These are phyloP conservation scores for Nothopassalora personata DNA, from an alignment of 2,329 filamentous ascomycete species.

Conservation along the genomic window DNA sequence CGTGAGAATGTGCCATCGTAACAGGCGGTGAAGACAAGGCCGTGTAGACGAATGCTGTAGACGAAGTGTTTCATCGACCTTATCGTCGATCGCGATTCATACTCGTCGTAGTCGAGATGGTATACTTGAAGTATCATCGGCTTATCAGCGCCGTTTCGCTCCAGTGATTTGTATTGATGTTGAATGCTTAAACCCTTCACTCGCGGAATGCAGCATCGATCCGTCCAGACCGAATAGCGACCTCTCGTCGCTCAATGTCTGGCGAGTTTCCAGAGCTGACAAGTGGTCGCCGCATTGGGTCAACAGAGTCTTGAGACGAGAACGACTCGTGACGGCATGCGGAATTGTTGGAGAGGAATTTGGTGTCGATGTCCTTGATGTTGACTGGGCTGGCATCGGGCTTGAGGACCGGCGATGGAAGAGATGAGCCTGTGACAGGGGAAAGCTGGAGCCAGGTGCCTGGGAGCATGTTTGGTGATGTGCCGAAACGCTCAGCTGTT, in stretches of 20 bases:
- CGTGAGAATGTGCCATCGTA: not conserved
- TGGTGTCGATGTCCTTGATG: slow-evolving; percentile 1
- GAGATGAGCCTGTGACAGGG: slow-evolving; percentile 3
- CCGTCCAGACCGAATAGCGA: slow-evolving; percentile 2
- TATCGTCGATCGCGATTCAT: not conserved
- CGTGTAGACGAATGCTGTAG: not conserved
- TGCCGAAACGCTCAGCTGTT: slow-evolving; percentile 5
- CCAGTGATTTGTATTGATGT: not conserved
- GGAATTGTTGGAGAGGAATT: slow-evolving; percentile 4
- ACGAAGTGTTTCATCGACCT: not conserved
- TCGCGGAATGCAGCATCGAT: slow-evolving; percentile 2
- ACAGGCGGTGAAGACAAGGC: not conserved
- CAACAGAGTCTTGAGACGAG: slow-evolving; percentile 2
- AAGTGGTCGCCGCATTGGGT: not conserved
- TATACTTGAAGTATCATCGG: not conserved
- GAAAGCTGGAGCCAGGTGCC: slow-evolving; percentile 20
- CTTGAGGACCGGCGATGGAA: slow-evolving; percentile 4
- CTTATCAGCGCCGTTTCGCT: not conserved
- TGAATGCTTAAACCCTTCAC: not conserved
- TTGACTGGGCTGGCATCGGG: not conserved
- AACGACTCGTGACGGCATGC: slow-evolving; percentile 1
- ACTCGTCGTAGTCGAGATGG: not conserved
- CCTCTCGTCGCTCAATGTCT: slow-evolving; percentile 3
- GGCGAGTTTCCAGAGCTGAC: not conserved
- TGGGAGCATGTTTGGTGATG: slow-evolving; percentile 8